Evolutionary conservation across 805 yeast genomes (phyloP), one percentile per base, ranked within the genome.

Genomic region (Spathaspora hagerdaliae): DNA sequence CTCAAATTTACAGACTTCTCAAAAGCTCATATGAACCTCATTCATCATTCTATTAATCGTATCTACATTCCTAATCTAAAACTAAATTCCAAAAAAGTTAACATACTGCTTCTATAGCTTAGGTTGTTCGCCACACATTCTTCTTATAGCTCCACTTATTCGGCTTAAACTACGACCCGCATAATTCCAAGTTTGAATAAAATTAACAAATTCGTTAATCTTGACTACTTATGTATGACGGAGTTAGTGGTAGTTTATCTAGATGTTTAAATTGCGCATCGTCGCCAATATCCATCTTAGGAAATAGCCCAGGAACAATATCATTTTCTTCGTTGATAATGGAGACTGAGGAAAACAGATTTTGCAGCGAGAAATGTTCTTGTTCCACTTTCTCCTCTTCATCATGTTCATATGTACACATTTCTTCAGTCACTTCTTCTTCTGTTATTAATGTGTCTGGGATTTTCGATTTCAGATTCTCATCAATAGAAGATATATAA

Each of bases 231-330:
- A 61, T 57, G 39, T 53, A 58, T 15, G 65, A 54, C 7, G 71
- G 72, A 37, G 54, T 55, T 19, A 64, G 47, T 1, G 71, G 68
- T 11, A 69, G 51, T 39, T 46, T 44, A 31, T 58, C 58, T 29
- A 62, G 52, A 32, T 48, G 54, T 50, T 59, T 53, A 41, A 67
- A 66, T 48, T 59, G 56, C 11, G 41, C 46, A 26, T 46, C 51
- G 46, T 62, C 64, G 32, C 49, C 43, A 34, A 54, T 37, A 38
- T 60, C 55, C 69, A 67, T 55, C 15, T 48, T 44, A 3, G 75
- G 75, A 46, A 69, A 69, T 7, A 69, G 54, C 2, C 69, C 72
- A 0, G 73, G 74, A 2, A 51, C 67, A 3, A 67, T 54, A 3
- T 65, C 67, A 39, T 68, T 63, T n/a, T n/a, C 36, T 6, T 47